phyloP scores from a whole-genome alignment of 495 filamentous ascomycete species.

The Penicillium canariense region DNA sequence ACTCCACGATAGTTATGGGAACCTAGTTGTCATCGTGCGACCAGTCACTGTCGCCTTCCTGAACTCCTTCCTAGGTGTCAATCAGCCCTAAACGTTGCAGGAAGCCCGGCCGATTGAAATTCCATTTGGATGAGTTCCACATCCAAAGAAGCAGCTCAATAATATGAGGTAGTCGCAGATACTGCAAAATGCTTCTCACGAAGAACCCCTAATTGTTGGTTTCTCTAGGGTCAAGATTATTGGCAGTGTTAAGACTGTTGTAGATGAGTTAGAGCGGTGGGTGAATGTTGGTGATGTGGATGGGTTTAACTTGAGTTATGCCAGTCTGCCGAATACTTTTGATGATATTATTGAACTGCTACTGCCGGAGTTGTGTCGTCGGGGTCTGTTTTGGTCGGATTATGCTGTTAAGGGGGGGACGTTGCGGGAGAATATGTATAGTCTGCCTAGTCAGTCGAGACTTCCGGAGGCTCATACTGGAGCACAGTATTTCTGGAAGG shows the following conservation, averaged over 20 bases:
- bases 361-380: slow-evolving; percentile 42
- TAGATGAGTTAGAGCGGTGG: slow-evolving; percentile 62
- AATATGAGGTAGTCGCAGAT: no score
- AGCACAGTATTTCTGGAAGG: slow-evolving; percentile 45
- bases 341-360: slow-evolving; percentile 55
- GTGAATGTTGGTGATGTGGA: slow-evolving; percentile 59
- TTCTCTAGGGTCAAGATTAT: slow-evolving; percentile 53
- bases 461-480: slow-evolving; percentile 44
- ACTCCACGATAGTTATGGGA: no score
- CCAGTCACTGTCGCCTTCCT: no score
- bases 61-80: no score
- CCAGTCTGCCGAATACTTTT: slow-evolving; percentile 59
- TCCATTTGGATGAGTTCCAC: no score
- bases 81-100: no score
- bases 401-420: slow-evolving; percentile 44
- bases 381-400: slow-evolving; percentile 48
- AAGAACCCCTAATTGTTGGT: no score
- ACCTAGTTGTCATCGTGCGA: no score
- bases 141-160: no score
- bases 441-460: slow-evolving; percentile 39
- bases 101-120: no score
- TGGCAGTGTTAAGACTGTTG: slow-evolving; percentile 56
- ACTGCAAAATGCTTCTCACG: no score
- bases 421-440: slow-evolving; percentile 45
- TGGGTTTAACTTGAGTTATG: slow-evolving; percentile 62